Base-by-base conservation (phyloP, 2,329 filamentous ascomycete genomes). In the Sodiomyces alkalinus region DNA sequence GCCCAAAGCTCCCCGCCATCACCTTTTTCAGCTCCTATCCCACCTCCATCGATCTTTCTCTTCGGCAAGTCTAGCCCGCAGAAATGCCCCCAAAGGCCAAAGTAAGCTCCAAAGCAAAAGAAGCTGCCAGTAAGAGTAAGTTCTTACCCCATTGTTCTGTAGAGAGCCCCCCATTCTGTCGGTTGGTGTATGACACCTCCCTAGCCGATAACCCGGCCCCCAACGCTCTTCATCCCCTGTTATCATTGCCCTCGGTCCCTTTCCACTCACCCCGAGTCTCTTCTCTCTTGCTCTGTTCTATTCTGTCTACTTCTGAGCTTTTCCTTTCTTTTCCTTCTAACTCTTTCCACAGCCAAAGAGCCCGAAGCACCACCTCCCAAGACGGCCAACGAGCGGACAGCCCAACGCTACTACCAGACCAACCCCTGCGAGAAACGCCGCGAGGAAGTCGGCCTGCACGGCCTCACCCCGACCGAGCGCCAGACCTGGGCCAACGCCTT, bases 341-440 rank as follows among this genome's bases (percentile, higher is more conserved):
- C 21, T 12, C 21, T 17, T 12, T 10, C 13, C 29, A 28, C 28
- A 42, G 31, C 39, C 31, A 31, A 37, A 40, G 41, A 48, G 23
- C 37, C 48, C 28, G 47, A 54, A 31, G 41, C 48, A 18, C 35
- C 48, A 5, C 43, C 47, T 15, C 52, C 56, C 7, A 48, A 52
- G 36, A 71, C 66, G 11, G 43, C 68, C 40, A 50, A 52, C 47
- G 58, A 68, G 35, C 60, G 56, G 28, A 57, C 57, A 37, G 47
- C 51, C 32, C 51, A 60, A 33, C 57, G 55, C 33, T 63, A 58
- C 52, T 56, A 59, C 49, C 50, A 55, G 33, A 62, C 61, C 29
- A 64, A 65, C 38, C 65, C 65, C 7, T 45, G 59, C 51, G 53
- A 61, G 32, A 48, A 55, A 32, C 47, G 52, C 18, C 48, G 58